These are phyloP conservation scores for Daldinia grandis DNA, from an alignment of 495 filamentous ascomycete species.

Conservation along the genomic window DNA sequence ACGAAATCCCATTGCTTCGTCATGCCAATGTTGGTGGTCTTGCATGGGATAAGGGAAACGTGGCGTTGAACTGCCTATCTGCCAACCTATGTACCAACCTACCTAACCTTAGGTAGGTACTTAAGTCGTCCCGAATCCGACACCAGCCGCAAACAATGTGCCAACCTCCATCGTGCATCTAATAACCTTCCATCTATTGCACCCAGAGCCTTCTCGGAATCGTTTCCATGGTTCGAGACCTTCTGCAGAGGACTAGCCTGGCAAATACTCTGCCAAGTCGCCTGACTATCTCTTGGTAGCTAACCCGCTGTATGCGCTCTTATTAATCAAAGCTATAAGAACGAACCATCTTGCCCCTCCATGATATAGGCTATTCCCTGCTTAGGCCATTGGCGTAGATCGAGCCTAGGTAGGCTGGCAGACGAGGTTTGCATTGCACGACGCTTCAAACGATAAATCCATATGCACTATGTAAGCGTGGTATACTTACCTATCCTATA, in stretches of 20 bases:
- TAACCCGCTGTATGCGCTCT: slow-evolving; percentile 8
- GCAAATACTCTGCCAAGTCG: slow-evolving; percentile 22
- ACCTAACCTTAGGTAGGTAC: no score
- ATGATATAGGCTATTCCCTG: slow-evolving; percentile 8
- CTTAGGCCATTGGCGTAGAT: slow-evolving; percentile 7
- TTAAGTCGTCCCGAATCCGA: neutral
- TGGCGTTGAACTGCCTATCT: neutral
- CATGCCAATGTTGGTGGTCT: neutral
- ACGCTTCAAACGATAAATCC: slow-evolving; percentile 4
- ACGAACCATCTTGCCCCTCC: slow-evolving; percentile 2
- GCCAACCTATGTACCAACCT: no score
- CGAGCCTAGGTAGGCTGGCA: slow-evolving; percentile 27
- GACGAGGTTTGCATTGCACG: slow-evolving; percentile 16
- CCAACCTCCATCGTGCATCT: neutral
- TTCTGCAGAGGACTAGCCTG: neutral
- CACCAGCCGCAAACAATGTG: neutral
- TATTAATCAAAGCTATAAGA: neutral
- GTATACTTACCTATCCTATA: slow-evolving; percentile 1
- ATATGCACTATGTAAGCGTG: neutral
- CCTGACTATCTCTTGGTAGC: slow-evolving; percentile 3
- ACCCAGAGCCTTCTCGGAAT: neutral
- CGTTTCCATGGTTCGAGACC: slow-evolving; percentile 5
- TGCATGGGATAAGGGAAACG: neutral
- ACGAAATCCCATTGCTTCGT: neutral
- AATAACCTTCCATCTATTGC: neutral